These are phyloP conservation scores for Simplicillium aogashimaense DNA, from an alignment of 2,329 filamentous ascomycete genomes.

Conservation along the genomic window DNA sequence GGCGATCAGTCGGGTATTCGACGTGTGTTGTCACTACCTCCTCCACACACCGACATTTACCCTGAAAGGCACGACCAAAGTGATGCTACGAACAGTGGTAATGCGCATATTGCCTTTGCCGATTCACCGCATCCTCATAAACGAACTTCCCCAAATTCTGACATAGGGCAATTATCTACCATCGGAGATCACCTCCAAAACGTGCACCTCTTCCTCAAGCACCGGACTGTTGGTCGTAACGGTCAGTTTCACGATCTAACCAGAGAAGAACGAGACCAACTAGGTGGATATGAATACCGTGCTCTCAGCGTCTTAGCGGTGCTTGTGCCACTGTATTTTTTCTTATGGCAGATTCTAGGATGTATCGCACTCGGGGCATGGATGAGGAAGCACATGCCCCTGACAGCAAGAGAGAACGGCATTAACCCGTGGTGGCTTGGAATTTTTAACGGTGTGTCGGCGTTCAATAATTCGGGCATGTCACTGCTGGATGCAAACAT, in stretches of 20 bases:
- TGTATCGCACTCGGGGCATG: conserved; percentile 52
- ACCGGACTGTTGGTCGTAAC: conserved; percentile 24
- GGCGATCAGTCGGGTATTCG: no score
- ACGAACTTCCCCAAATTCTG: not conserved
- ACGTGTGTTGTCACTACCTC: not conserved
- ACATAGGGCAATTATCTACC: not conserved
- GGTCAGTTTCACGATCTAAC: conserved; percentile 44
- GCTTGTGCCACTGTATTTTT: conserved; percentile 51
- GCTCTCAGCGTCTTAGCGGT: conserved; percentile 49
- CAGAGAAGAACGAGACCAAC: conserved; percentile 40
- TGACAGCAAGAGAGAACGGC: conserved; percentile 40
- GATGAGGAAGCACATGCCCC: conserved; percentile 41
- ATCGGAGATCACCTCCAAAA: not conserved
- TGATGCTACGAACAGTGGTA: not conserved
- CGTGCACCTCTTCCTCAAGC: not conserved
- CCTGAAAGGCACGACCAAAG: not conserved
- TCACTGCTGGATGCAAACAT: conserved; percentile 57
- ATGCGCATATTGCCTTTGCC: conserved; percentile 1
- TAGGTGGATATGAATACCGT: conserved; percentile 56
- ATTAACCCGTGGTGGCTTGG: conserved; percentile 60
- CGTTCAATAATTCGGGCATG: conserved; percentile 67
- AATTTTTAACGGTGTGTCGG: conserved; percentile 56
- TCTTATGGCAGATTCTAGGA: conserved; percentile 48
- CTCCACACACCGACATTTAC: no score
- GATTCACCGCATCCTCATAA: not conserved